These are phyloP conservation scores for Hymenoscyphus repandus DNA, from an alignment of 2,329 filamentous ascomycete species.

Conservation along the genomic window DNA sequence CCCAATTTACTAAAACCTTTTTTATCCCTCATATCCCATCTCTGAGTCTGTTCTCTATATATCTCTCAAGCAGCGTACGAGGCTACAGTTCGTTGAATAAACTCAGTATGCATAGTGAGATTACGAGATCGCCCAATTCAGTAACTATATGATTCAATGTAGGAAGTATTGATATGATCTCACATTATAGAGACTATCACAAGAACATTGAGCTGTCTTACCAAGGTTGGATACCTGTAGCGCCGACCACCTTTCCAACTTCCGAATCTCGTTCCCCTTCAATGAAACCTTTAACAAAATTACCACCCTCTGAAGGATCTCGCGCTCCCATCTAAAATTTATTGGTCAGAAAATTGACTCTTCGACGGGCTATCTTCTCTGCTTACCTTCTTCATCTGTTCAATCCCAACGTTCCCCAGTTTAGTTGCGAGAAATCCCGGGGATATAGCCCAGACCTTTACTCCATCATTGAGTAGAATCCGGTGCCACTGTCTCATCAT, in stretches of 20 bases:
- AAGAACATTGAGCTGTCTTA: slow-evolving; percentile 13
- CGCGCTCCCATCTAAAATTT: slow-evolving; percentile 28
- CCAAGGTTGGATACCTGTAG: slow-evolving; percentile 13
- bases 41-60: slow-evolving; percentile 13
- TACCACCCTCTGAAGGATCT: slow-evolving; percentile 34
- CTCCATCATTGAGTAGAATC: slow-evolving; percentile 42
- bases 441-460: slow-evolving; percentile 45
- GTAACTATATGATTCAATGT: slow-evolving; percentile 13
- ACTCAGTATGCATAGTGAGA: slow-evolving; percentile 14
- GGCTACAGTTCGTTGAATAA: slow-evolving; percentile 13
- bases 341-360: slow-evolving; percentile 10
- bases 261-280: slow-evolving; percentile 38
- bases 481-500: slow-evolving; percentile 42
- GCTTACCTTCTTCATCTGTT: slow-evolving; percentile 21
- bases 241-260: slow-evolving; percentile 34
- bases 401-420: slow-evolving; percentile 29
- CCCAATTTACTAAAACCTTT: slow-evolving; percentile 11
- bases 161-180: slow-evolving; percentile 12
- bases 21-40: slow-evolving; percentile 12
- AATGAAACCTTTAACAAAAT: slow-evolving; percentile 36
- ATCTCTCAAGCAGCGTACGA: slow-evolving; percentile 12
- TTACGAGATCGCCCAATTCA: slow-evolving; percentile 11
- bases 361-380: slow-evolving; percentile 10
- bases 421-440: slow-evolving; percentile 46
- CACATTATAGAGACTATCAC: slow-evolving; percentile 12